Conservation (phyloP, 345 rosid species). For the Citrus maxima region DNA sequence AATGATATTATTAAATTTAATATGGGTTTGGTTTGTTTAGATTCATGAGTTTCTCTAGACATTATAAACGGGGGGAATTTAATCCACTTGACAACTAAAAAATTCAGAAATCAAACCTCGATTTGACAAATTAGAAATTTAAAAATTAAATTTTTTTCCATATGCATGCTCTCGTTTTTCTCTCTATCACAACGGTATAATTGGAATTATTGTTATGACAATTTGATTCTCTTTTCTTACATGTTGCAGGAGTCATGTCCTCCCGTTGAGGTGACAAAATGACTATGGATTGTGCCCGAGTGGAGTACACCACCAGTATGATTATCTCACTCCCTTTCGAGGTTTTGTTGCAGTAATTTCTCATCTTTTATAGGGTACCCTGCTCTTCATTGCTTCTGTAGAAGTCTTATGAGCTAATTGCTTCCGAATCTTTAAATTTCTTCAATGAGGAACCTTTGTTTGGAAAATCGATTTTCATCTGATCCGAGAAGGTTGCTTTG, state of each 20-base stretch:
- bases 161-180: neutral
- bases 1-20: too few species aligned
- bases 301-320: slow-evolving; percentile 83
- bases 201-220: too few species aligned
- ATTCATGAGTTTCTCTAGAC: too few species aligned
- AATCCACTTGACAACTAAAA: too few species aligned
- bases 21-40: too few species aligned
- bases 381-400: neutral
- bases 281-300: slow-evolving; percentile 88
- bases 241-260: slow-evolving; percentile 62
- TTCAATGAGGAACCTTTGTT: neutral
- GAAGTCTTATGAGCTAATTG: neutral
- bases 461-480: neutral
- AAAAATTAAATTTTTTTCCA: too few species aligned
- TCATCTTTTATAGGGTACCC: neutral
- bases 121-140: too few species aligned
- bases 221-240: slow-evolving; percentile 6
- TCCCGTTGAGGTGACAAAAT: slow-evolving; percentile 59
- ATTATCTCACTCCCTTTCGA: slow-evolving; percentile 18
- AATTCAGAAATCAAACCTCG: too few species aligned
- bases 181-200: neutral
- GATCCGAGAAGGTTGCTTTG: slow-evolving; percentile 45
- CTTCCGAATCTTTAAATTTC: neutral
- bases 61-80: too few species aligned
- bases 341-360: neutral